Percentiles rank a stretch among this genome's conserved stretches.
phyloP scores from a whole-genome alignment of 2,329 filamentous ascomycete species.

The Aspergillus candidus region DNA sequence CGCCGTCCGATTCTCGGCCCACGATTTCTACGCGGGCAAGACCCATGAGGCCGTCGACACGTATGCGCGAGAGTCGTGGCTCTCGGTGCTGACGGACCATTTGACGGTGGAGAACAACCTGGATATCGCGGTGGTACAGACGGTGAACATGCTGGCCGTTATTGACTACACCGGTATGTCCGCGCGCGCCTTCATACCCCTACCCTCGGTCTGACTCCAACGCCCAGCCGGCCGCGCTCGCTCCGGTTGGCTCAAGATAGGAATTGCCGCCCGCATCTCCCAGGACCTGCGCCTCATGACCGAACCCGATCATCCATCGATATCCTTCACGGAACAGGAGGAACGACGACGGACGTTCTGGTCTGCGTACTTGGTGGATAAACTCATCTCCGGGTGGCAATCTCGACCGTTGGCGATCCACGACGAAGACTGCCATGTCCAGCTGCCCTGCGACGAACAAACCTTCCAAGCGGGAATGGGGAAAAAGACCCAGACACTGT shows the following conservation, averaged over 20 bases:
- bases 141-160: conserved; percentile 32
- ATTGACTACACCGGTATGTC: conserved; percentile 34
- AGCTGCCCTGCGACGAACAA: conserved; percentile 21
- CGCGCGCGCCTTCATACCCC: too few species aligned
- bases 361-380: conserved; percentile 28
- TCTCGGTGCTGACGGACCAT: conserved; percentile 28
- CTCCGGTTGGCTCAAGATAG: conserved; percentile 35
- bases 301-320: conserved; percentile 14
- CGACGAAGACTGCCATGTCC: conserved; percentile 22
- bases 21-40: conserved; percentile 24
- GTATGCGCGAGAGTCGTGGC: conserved; percentile 31
- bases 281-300: conserved; percentile 30
- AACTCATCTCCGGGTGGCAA: conserved; percentile 24
- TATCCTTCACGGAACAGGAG: conserved; percentile 19
- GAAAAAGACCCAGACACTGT: conserved; percentile 16
- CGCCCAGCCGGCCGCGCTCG: conserved; percentile 24
- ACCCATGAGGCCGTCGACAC: conserved; percentile 17
- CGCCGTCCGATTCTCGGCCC: conserved; percentile 24
- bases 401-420: conserved; percentile 16
- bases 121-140: conserved; percentile 33
- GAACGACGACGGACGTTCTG: conserved; percentile 26
- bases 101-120: conserved; percentile 27
- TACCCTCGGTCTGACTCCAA: too few species aligned
- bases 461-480: conserved; percentile 14
- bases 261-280: conserved; percentile 57